Evolutionary conservation across 768 basidiomycete genomes (phyloP), one percentile per base, ranked within the genome.

Genomic region (Fibroporia radiculosa): DNA sequence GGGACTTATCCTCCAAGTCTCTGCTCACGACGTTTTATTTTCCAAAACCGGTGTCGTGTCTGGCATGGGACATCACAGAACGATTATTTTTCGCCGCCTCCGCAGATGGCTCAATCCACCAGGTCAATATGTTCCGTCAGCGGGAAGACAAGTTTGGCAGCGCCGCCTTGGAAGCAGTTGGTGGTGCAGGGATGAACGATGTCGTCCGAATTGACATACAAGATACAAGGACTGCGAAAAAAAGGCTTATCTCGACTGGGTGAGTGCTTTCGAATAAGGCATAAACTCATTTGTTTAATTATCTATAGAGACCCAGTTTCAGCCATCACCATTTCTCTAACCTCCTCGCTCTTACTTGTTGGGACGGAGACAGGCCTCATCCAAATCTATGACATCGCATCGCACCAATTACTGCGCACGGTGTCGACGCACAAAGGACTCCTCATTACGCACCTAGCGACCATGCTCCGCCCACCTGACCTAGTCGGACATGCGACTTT

Each of bases 21-120:
- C 72, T 97, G 13, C 67, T 98, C 20, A 82, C 86, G 5, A 93
- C 93, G 0, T 95, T 95, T 61, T 74, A 82, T 52, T 93, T 96
- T 53, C 88, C 92, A 13, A 72, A 80, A 45, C 75, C 87, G 1
- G 80, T 93, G 26, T 66, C 75, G 4, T 75, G 68, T 44, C 56
- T 93, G 14, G 77, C 78, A 8, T 84, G 87, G 74, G 93, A 97
- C 54, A 56, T 75, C n/a, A 78, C 82, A 0, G 95, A 97, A 66
- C 77, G 93, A 20, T 68, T 84, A 38, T 90, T 97, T 63, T 93
- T 96, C 58, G 90, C 89, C 24, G 85, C 82, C 8, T 89, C 90
- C 0, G 53, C 71, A 20, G 73, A 83, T 38, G 88, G 89, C 3
- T 79, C 76, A 10, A 74, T 93, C 55, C 77, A 87, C 62, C 84